Evolutionary conservation across 768 basidiomycete genomes (phyloP).

Genomic region (Tylopilus subfusipes): DNA sequence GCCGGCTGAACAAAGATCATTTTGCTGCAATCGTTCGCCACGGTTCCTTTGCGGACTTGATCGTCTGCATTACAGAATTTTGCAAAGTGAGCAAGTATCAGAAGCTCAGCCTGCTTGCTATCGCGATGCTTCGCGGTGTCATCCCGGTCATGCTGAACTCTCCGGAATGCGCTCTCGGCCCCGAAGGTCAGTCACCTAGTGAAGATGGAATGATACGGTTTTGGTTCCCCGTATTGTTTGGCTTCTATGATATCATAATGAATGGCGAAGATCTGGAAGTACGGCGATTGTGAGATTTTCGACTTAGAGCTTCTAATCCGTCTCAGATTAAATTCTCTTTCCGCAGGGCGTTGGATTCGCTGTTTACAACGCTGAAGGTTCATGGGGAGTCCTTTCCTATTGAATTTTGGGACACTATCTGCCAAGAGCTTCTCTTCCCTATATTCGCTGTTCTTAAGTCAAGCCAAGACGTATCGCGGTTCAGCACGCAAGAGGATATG

Average conservation of each 20-base stretch:
- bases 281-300: conserved; percentile 76
- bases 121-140: conserved; percentile 91
- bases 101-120: conserved; percentile 93
- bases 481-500: conserved; percentile 97
- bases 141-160: conserved; percentile 89
- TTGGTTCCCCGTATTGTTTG: conserved; percentile 95
- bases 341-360: conserved; percentile 87
- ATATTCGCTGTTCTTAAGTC: conserved; percentile 96
- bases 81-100: conserved; percentile 99
- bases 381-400: conserved; percentile 82
- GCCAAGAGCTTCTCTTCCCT: conserved; percentile 94
- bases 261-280: conserved; percentile 99
- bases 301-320: neutral
- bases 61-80: conserved; percentile 97
- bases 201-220: conserved; percentile 93
- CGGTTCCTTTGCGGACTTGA: conserved; percentile 93
- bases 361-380: conserved; percentile 90
- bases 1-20: conserved; percentile 84
- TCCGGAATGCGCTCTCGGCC: conserved; percentile 57
- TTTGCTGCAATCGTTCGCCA: conserved; percentile 88
- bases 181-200: conserved; percentile 36
- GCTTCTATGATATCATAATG: conserved; percentile 99
- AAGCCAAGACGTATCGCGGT: conserved; percentile 86
- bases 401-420: conserved; percentile 98
- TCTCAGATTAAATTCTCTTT: conserved; percentile 4